A percentile compares a stretch with the other conserved stretches of the same genome.
These are phyloP conservation scores for Dacryopinax primogenitus DNA, from an alignment of 768 basidiomycete genomes.

Conservation along the genomic window DNA sequence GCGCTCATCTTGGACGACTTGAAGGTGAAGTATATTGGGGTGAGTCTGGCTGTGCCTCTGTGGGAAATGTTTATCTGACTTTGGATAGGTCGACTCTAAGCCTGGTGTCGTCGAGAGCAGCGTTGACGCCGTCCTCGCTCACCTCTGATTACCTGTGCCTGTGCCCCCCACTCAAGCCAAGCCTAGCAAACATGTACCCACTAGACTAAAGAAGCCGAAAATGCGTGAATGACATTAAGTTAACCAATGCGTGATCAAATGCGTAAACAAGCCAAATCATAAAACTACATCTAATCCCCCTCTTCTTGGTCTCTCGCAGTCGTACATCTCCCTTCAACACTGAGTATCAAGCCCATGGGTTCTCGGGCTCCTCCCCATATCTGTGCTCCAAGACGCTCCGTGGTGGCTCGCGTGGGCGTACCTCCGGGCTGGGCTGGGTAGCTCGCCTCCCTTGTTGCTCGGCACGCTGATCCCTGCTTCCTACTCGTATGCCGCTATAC, in stretches of 20 bases:
- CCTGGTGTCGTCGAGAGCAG: constrained; percentile 44
- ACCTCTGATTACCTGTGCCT: constrained; percentile 16
- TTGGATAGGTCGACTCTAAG: constrained; percentile 37
- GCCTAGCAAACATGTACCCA: not conserved
- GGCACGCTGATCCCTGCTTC: no score
- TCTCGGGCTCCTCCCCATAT: no score
- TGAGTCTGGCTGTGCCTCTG: not conserved
- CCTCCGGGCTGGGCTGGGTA: constrained; percentile 39
- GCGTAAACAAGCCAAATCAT: not conserved
- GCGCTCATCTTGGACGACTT: constrained; percentile 22
- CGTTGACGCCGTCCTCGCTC: constrained; percentile 41
- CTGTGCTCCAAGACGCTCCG: not conserved
- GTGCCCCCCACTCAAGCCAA: not conserved
- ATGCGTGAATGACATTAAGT: not conserved
- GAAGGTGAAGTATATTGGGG: constrained; percentile 16
- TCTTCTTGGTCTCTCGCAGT: not conserved
- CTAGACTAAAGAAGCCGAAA: not conserved
- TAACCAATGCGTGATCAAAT: not conserved
- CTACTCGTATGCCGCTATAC: constrained; percentile 24
- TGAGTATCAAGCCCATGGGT: no score
- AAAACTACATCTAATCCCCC: not conserved
- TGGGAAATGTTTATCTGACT: not conserved
- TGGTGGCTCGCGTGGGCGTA: not conserved
- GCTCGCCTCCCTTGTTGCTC: constrained; percentile 16
- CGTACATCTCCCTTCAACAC: no score